Evolutionary conservation across 2,329 filamentous ascomycete genomes (phyloP).

Genomic region (Epichloe glyceriae): DNA sequence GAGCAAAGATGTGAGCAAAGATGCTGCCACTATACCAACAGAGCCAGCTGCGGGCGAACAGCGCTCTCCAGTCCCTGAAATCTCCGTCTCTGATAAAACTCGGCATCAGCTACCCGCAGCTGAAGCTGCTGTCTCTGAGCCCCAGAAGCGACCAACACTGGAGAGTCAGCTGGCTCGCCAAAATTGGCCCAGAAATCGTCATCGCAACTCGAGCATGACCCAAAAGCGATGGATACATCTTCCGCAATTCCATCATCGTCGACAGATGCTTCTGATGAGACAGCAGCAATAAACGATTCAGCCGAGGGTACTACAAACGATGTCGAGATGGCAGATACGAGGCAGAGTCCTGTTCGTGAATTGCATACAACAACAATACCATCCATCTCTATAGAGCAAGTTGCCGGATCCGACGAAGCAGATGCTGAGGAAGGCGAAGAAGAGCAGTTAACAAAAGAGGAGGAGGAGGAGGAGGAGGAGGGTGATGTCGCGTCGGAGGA

Average conservation of each 20-base stretch:
- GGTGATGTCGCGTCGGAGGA: background rate
- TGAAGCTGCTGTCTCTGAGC: background rate
- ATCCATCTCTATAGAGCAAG: slow-evolving; percentile 3
- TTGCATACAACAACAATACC: background rate
- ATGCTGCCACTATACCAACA: background rate
- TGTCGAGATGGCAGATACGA: background rate
- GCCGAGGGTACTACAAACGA: background rate
- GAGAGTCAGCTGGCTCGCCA: background rate
- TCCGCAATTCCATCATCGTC: background rate
- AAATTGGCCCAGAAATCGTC: background rate
- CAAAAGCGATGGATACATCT: background rate
- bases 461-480: background rate
- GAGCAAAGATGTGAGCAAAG: background rate
- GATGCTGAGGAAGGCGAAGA: background rate
- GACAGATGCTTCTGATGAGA: background rate
- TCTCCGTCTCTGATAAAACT: background rate
- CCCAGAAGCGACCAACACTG: background rate
- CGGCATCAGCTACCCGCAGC: background rate
- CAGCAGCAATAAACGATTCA: background rate
- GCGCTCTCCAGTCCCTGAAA: background rate
- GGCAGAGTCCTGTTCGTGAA: background rate
- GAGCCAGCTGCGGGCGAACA: background rate
- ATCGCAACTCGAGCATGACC: background rate
- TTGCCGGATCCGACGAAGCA: background rate
- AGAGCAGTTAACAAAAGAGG: no score